Percentiles rank a stretch among this genome's conserved stretches.
These are phyloP conservation scores for Tetracladium maxilliforme DNA, from an alignment of 2,329 filamentous ascomycete species.

Conservation along the genomic window DNA sequence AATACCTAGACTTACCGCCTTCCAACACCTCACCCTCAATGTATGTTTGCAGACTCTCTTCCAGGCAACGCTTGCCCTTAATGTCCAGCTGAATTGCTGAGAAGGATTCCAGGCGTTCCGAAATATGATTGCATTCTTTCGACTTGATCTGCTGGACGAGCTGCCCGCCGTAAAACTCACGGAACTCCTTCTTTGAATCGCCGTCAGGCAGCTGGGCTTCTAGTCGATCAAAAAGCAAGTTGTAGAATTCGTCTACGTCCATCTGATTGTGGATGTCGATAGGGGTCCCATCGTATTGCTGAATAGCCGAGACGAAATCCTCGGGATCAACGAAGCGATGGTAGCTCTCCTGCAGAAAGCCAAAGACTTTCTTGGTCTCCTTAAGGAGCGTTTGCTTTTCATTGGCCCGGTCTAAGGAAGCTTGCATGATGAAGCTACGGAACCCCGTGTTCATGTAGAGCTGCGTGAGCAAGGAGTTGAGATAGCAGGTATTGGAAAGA, in stretches of 20 bases:
- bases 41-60: conserved; percentile 87
- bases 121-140: conserved; percentile 87
- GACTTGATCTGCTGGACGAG: conserved; percentile 92
- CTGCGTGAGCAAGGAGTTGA: conserved; percentile 89
- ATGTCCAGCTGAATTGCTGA: conserved; percentile 94
- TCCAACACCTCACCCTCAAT: conserved; percentile 94
- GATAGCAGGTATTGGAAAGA: conserved; percentile 89
- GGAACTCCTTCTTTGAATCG: conserved; percentile 57
- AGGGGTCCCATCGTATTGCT: conserved; percentile 64
- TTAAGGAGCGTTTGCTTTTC: conserved; percentile 51
- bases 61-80: conserved; percentile 71
- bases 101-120: conserved; percentile 78
- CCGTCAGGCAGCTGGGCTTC: conserved; percentile 61
- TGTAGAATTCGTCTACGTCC: conserved; percentile 98
- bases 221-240: conserved; percentile 80
- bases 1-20: conserved; percentile 50
- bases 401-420: conserved; percentile 33
- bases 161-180: conserved; percentile 80
- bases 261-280: conserved; percentile 89
- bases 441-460: conserved; percentile 92
- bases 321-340: conserved; percentile 60
- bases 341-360: conserved; percentile 71
- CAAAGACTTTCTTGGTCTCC: conserved; percentile 72
- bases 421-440: conserved; percentile 64
- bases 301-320: conserved; percentile 59